A percentile compares a stretch with the other conserved stretches of the same genome.
phyloP scores from a whole-genome alignment of 2,329 filamentous ascomycete genomes.

The Cadophora sp. region DNA sequence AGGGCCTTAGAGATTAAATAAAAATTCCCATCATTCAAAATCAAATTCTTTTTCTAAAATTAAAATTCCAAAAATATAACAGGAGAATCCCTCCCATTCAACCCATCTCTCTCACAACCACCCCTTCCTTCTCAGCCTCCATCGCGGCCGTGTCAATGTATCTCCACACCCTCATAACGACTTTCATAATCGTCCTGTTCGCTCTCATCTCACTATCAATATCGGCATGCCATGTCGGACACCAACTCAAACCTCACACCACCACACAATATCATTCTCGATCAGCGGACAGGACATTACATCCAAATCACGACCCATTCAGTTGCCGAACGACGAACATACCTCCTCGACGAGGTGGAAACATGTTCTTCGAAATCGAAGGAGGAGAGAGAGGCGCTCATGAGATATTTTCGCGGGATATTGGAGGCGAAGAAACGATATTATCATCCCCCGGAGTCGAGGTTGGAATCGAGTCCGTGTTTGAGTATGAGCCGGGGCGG shows the following conservation, averaged over 20 bases:
- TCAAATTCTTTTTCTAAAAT: too few relatives aligned
- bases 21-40: too few relatives aligned
- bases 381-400: neutral
- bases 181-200: neutral
- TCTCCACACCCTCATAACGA: too few relatives aligned
- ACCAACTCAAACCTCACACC: too few relatives aligned
- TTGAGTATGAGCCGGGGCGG: too few relatives aligned
- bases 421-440: neutral
- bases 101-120: neutral
- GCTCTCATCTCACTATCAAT: neutral
- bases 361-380: neutral
- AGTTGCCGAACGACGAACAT: neutral
- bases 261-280: neutral
- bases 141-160: neutral
- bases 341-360: neutral
- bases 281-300: neutral
- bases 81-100: too few relatives aligned
- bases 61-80: too few relatives aligned
- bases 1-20: too few relatives aligned
- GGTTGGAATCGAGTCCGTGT: too few relatives aligned
- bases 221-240: neutral
- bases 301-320: neutral
- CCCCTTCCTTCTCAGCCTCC: neutral
- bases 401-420: neutral
- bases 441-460: neutral